A percentile compares a stretch with the other conserved stretches of the same genome.
phyloP scores from a whole-genome alignment of 495 filamentous ascomycete genomes.

The Staphylotrichum longicolle region DNA sequence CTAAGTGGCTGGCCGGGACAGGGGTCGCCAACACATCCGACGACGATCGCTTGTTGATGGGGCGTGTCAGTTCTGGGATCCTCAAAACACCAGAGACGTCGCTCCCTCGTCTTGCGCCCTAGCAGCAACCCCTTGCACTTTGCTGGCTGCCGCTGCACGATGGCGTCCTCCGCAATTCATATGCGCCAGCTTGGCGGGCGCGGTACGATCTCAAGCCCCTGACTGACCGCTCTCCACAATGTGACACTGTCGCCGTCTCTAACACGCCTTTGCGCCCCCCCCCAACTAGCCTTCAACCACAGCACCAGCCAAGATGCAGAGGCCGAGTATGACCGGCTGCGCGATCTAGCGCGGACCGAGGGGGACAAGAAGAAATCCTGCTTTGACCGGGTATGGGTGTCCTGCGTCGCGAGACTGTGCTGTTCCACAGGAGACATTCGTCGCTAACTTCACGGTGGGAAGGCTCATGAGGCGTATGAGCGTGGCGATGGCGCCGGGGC shows the following conservation, averaged over 20 bases:
- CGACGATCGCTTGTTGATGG: background rate
- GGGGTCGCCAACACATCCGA: background rate
- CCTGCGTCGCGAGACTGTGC: background rate
- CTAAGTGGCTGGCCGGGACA: constrained; percentile 1
- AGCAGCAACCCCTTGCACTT: too few relatives aligned
- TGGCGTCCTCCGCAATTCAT: constrained; percentile 57
- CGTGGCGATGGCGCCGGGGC: constrained; percentile 75
- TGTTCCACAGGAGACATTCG: background rate
- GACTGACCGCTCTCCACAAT: background rate
- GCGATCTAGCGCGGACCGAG: constrained; percentile 76
- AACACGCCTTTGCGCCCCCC: too few relatives aligned
- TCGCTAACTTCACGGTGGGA: constrained; percentile 8
- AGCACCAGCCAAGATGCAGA: constrained; percentile 63
- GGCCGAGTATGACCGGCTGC: constrained; percentile 88
- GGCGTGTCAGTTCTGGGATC: background rate
- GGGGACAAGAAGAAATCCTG: constrained; percentile 70
- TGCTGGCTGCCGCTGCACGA: constrained; percentile 8
- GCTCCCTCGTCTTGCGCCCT: too few relatives aligned
- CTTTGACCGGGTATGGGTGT: constrained; percentile 60
- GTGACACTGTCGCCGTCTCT: background rate
- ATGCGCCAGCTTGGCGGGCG: constrained; percentile 61
- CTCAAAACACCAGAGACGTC: background rate
- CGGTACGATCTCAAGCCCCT: constrained; percentile 41
- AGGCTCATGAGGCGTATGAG: constrained; percentile 78
- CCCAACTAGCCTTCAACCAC: constrained; percentile 74